These are phyloP conservation scores for Cryptomeria japonica DNA, from an alignment of 75 land plant genomes.

Conservation along the genomic window DNA sequence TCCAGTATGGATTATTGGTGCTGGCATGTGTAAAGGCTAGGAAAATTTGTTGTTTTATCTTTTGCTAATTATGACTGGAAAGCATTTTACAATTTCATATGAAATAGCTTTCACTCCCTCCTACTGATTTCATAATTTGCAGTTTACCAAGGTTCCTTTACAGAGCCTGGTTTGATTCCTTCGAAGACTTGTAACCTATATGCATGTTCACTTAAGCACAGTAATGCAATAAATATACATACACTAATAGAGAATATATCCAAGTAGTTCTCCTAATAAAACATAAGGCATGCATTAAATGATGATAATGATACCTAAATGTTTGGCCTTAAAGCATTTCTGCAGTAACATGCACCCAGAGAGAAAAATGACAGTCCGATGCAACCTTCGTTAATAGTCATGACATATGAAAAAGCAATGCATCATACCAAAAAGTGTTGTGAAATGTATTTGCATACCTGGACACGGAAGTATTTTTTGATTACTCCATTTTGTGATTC, in stretches of 20 bases:
- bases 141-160: background rate
- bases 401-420: background rate
- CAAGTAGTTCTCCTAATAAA: background rate
- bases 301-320: background rate
- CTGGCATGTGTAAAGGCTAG: background rate
- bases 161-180: background rate
- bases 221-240: background rate
- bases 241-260: background rate
- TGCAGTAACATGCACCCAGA: background rate
- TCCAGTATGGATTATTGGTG: background rate
- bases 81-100: background rate
- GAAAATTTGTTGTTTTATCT: background rate
- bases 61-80: background rate
- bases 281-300: background rate
- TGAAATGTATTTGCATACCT: slow-evolving; percentile 24
- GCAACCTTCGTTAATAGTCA: background rate
- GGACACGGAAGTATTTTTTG: slow-evolving; percentile 38
- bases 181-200: background rate
- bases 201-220: background rate
- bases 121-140: background rate
- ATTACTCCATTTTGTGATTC: background rate
- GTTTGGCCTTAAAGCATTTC: background rate
- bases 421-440: background rate
- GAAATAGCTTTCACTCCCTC: background rate
- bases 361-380: slow-evolving; percentile 1